Base-by-base conservation (phyloP, 1,284 basidiomycete genomes). In the Xanthoconium separans region DNA sequence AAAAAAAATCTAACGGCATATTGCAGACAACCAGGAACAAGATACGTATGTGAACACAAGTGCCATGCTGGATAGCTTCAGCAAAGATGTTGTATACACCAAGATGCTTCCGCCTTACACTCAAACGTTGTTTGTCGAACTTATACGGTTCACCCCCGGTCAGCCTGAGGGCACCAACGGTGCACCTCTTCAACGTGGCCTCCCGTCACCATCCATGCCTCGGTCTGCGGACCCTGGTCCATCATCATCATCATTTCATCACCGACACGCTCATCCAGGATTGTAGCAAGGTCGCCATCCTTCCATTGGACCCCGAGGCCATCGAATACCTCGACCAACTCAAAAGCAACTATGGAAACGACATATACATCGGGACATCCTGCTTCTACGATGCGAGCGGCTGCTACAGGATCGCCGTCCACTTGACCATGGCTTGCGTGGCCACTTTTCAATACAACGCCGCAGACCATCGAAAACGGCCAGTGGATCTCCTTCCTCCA, bases 111-210 rank as follows among this genome's bases (percentile, higher is more conserved):
- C 77, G 0, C 87, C 89, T 0, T 80, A 79, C 56, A 81, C 77
- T 6, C 81, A 80, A 53, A 89, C 88, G 0, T 67, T 91, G 8
- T 88, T 89, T 62, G 81, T 91, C 8, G 88, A 91, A 51, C 79
- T 91, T 13, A 76, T 89, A 51, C 78, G 82, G 27, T 89, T 87
- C 57, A 75, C 73, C 0, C 77, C 80, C 3, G 79, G 81, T 30
- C 75, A 79, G 33, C 72, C 77, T 9, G 77, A 81, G 44, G 63
- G 65, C 16, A 43, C 59, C 24, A 62, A 68, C 12, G 58, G 71
- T 50, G 66, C 67, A 27, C 62, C 64, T 37, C 54, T 65, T 57
- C 52, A 62, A 3, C 73, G 69, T 18, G 54, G 67, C 12, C 63
- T 59, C 22, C 29, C 56, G 39, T 53, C 47, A 5, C 60, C 60